Evolutionary conservation across 1,284 basidiomycete genomes (phyloP), one percentile per base, ranked within the genome.

Genomic region (Filobasidium uniguttulatum): DNA sequence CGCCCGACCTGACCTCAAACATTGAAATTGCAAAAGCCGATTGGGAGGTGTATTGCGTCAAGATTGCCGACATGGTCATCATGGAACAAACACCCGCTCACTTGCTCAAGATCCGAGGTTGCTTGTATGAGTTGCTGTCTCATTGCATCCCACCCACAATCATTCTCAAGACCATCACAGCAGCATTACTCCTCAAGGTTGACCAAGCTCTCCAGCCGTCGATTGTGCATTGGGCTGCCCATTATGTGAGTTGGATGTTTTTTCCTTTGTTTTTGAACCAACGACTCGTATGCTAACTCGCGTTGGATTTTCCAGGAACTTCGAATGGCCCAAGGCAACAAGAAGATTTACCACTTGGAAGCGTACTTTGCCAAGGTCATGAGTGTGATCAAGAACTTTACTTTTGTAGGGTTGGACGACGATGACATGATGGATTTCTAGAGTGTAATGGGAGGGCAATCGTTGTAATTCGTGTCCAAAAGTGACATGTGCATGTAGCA

Each of bases 91-190:
- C 82, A n/a, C 89, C 94, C 12, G 79, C 83, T 53, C 79, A 82
- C 49, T 79, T 98, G 45, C 84, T 97, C 75, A 86, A 89, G 62
- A 85, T 97, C 9, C 78, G 94, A 49, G 77, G 78, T 31, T 96
- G 93, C 71, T 76, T 97, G 46, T 99, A 98, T 67, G 94, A 98
- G 70, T 74, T 99, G 43, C 74, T 98, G 52, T 88, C 85, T 54
- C 94, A 99, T 65, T 97, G 93, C 65, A 96, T 99, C 66, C 94
- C 94, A n/a, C 84, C 94, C 2, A 84, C 85, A 0, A 72, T 91
- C 36, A 80, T 96, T 41, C 68, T 96, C 41, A 89, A 93, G 88
- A 94, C 87, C 0, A 78, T 94, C 36, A 83, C 89, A 9, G 86
- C 89, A 50, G 76, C 81, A 12, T 75, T 98, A 12, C 81, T 93